Percentiles rank a stretch among this genome's conserved stretches.
phyloP scores from a whole-genome alignment of 140 eudicot genomes.

The Cichorium intybus region DNA sequence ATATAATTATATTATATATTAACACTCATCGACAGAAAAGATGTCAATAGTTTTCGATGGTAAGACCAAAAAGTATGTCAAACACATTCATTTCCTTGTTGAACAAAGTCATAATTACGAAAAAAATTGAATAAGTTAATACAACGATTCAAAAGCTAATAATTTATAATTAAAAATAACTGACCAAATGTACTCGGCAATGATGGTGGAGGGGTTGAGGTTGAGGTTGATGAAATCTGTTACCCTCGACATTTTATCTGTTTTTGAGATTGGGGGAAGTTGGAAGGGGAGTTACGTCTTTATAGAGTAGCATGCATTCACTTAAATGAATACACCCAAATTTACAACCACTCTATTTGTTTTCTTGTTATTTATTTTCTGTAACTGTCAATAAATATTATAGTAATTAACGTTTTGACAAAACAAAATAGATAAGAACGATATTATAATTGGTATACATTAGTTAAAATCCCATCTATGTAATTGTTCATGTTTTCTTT shows the following conservation, averaged over 20 bases:
- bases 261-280: neutral
- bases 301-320: slow-evolving; percentile 7
- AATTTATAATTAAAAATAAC: neutral
- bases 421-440: too few species aligned
- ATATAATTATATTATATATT: neutral
- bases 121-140: neutral
- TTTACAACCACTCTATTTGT: slow-evolving; percentile 3
- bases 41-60: too few species aligned
- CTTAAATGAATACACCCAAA: slow-evolving; percentile 12
- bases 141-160: neutral
- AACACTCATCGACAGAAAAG: neutral
- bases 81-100: neutral
- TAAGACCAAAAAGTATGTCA: too few species aligned
- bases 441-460: too few species aligned
- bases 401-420: too few species aligned
- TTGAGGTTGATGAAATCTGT: slow-evolving; percentile 28
- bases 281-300: neutral
- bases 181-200: slow-evolving; percentile 38
- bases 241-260: slow-evolving; percentile 22
- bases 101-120: neutral
- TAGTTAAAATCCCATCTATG: too few species aligned
- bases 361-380: neutral
- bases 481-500: too few species aligned
- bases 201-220: slow-evolving; percentile 21
- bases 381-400: neutral